Base-by-base conservation (phyloP, 2,329 filamentous ascomycete genomes). In the Fusarium decemcellulare region DNA sequence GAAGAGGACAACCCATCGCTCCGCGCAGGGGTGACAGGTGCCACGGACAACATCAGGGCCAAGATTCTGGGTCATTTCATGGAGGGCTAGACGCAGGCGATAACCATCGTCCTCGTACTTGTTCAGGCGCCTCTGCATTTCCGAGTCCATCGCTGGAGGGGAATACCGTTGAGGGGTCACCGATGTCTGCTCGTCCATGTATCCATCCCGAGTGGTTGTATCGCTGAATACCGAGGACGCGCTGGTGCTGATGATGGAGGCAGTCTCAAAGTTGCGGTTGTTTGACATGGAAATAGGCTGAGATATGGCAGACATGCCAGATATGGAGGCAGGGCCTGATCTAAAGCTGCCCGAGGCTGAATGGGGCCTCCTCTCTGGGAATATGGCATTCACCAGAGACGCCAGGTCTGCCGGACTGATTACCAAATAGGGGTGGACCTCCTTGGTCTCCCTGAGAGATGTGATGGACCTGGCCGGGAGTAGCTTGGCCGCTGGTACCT, bases 1-100 rank as follows among this genome's bases (percentile, higher is more conserved):
- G 74, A 95, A 95, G 9, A 97, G 82, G 8, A 96, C 91, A 6
- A 92, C 88, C 94, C 94, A 97, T 59, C 91, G 86, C 79, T 97
- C 94, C 2, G 91, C 91, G 66, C 93, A 95, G 9, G 93, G 93
- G 73, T 96, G 92, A 58, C 90, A 91, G 14, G 88, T 84, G 23
- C 92, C 92, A 52, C 90, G 88, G 16, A 91, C 84, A 12, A 84
- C 86, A 14, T 94, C 90, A 8, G 83, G 74, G 6, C 92, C 91
- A 10, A 94, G 81, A 7, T 85, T 85, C 48, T 92, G 88, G 8
- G 83, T 86, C 90, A 94, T 90, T 72, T 94, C 91, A 58, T 92
- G 90, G 55, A 93, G 84, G 6, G 91, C 91, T 65, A 88, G 82
- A 37, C 91, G 88, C 54, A 94, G 83, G 36, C 87, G 88, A 70